These are phyloP conservation scores for Citrus sp. DNA, from an alignment of 345 rosid species.

Conservation along the genomic window DNA sequence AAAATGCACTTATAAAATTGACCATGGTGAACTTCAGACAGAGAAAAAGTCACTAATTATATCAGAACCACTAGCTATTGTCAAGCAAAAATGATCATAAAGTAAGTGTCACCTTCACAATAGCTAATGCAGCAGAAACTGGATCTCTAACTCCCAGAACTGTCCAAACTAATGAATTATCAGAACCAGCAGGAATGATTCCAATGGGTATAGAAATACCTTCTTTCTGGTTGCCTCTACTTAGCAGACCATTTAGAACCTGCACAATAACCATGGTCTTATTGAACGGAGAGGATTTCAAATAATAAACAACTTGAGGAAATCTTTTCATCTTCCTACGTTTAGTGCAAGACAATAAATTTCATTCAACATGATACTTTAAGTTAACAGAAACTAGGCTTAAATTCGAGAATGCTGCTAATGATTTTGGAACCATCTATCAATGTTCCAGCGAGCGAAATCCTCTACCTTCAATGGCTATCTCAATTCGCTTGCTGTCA, in stretches of 20 bases:
- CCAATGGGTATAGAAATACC: conserved; percentile 99
- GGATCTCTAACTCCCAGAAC: conserved; percentile 98
- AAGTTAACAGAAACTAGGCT: background rate
- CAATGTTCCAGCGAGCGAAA: background rate
- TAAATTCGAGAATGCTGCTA: background rate
- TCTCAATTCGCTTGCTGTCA: background rate
- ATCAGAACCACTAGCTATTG: background rate
- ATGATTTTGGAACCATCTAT: background rate
- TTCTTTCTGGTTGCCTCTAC: conserved; percentile 89
- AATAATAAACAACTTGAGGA: background rate
- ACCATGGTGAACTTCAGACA: background rate
- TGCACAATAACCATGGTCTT: conserved; percentile 31
- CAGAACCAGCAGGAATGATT: conserved; percentile 98
- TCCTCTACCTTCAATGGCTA: conserved; percentile 5
- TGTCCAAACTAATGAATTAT: conserved; percentile 97
- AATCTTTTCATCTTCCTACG: background rate
- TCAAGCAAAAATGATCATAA: background rate
- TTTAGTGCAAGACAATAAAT: background rate
- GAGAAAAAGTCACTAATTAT: background rate
- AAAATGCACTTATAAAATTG: background rate
- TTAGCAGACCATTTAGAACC: conserved; percentile 93
- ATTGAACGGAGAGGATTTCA: background rate
- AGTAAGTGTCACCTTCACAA: conserved; percentile 66
- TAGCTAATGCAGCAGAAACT: conserved; percentile 89
- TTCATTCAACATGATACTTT: background rate